Evolutionary conservation across 2,329 filamentous ascomycete species (phyloP), one percentile per base, ranked within the genome.

Genomic region (Pseudocercospora macadamiae): DNA sequence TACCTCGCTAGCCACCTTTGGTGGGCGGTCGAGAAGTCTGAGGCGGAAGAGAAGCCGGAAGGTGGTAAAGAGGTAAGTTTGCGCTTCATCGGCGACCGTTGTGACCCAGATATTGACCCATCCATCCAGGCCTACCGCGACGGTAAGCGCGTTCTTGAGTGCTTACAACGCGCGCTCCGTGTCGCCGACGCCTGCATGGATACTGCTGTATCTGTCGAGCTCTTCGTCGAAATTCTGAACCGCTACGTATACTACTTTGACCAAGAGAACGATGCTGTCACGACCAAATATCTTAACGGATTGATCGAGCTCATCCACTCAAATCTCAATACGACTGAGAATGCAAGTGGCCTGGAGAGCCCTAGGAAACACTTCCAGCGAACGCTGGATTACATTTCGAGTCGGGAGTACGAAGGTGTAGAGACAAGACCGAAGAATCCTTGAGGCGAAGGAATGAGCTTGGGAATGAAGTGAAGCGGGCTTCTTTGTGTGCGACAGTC

Each of bases 171-270:
- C 56, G 95, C 95, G 9, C 86, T 99, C 8, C 89, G 96, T 32
- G 96, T 99, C 25, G 96, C 95, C 2, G 95, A 99, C 76, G 96
- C 95, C 5, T 99, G 95, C 79, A 99, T 99, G 95, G 96, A 99
- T 76, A 95, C 93, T 6, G 91, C 92, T 5, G 92, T 97, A 3
- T 97, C 92, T 2, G 95, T 99, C 47, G 96, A 99, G 77, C 83
- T 99, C 49, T 99, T 99, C 76, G 93, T 99, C 57, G 95, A 99
- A 78, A 99, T 99, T 64, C 80, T 99, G 56, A 97, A 99, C 75
- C 87, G 95, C 75, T 99, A 99, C 74, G 93, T 97, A 54, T 99
- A 99, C 76, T 99, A 97, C 80, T 99, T 97, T 79, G 95, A 99
- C 76, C 93, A 99, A 75, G 91, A 96, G 73, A 99, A 99, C 76